These are phyloP conservation scores for Coelastrella sp. DNA, from an alignment of 139 green algal species.

Conservation along the genomic window DNA sequence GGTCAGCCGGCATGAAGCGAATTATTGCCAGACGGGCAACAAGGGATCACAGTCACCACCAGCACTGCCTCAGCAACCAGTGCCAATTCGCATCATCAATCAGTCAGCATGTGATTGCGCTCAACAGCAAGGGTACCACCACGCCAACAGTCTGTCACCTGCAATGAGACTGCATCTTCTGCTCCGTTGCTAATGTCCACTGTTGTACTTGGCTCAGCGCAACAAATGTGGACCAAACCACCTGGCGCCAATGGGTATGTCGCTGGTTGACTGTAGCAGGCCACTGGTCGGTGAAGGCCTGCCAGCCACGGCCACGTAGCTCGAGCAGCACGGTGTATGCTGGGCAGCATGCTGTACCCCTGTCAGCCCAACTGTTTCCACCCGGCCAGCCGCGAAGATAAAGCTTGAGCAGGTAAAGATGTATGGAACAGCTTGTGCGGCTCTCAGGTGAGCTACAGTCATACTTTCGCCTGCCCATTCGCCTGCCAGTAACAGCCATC, in stretches of 20 bases:
- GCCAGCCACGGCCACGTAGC: background rate
- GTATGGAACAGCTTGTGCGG: too few relatives aligned
- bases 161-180: constrained; percentile 31
- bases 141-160: background rate
- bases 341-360: constrained; percentile 1
- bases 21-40: too few relatives aligned
- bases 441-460: too few relatives aligned
- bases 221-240: background rate
- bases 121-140: background rate
- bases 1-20: too few relatives aligned
- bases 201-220: background rate
- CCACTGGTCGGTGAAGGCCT: background rate
- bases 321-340: background rate
- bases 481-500: background rate
- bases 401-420: too few relatives aligned
- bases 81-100: too few relatives aligned
- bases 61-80: too few relatives aligned
- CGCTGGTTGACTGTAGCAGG: background rate
- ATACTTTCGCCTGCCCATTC: too few relatives aligned
- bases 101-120: too few relatives aligned
- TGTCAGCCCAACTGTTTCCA: too few relatives aligned
- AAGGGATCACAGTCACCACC: too few relatives aligned
- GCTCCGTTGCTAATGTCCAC: constrained; percentile 25
- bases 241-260: background rate
- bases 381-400: too few relatives aligned